Base-by-base conservation (phyloP, 2,329 filamentous ascomycete genomes). In the Grosmannia clavigera region DNA sequence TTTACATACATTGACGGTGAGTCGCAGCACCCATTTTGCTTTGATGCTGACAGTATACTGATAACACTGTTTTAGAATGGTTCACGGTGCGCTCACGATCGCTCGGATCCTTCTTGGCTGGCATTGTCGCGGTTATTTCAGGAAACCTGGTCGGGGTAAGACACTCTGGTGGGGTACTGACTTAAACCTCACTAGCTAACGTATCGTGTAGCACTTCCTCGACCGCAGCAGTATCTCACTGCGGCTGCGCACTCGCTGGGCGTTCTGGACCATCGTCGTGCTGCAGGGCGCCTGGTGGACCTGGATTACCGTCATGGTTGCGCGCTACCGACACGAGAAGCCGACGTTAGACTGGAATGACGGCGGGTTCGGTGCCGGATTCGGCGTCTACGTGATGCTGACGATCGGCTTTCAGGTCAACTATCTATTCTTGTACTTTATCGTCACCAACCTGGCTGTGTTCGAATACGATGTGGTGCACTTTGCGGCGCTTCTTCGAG, bases 361-460 rank as follows among this genome's bases (percentile, higher is more conserved):
- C 63, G 63, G 73, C 0, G 85, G 83, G 0, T 90, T 90, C 59
- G 86, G 85, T 0, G 75, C 76, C 48, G 83, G 78, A 0, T 90
- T 90, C 65, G 81, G 78, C 0, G 75, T 88, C 22, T 90, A 86
- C 69, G 67, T 90, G 6, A 81, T 90, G 65, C 77, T 87, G 65
- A 82, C 83, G 0, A 71, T 81, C 12, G 81, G 84, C 0, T 90
- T 90, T 65, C 86, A 90, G 70, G 65, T 88, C 9, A 90, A 90
- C 69, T 90, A 90, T 68, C 76, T 89, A 64, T 89, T 84, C 68
- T 70, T 89, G 76, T 88, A 89, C 72, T 90, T 90, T 66, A 75
- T 90, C 61, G 80, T 90, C 11, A 79, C 82, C 4, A 84, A 88
- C 65, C 69, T 90, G 3, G 84, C 87, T 1, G 70, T 75, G 5